Conservation (phyloP, 2,329 filamentous ascomycete species). For the Clarireedia paspali region DNA sequence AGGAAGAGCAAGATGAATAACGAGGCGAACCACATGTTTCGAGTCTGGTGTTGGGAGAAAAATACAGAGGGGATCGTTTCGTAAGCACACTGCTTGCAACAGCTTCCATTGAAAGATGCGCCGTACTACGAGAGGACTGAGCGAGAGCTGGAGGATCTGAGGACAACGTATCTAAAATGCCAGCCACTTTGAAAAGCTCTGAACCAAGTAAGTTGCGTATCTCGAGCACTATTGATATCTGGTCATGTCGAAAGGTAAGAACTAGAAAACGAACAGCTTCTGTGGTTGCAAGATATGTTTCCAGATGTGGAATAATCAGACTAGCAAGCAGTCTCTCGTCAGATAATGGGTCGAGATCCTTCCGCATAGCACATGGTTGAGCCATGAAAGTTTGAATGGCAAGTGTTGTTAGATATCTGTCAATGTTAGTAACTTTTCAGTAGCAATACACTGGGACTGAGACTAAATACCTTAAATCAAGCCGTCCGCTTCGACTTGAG, state of each 20-base stretch:
- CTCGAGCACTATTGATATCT: conserved; percentile 48
- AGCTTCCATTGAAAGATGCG: conserved; percentile 13
- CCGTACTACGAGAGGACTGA: conserved; percentile 11
- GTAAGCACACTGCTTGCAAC: not conserved
- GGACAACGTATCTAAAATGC: conserved; percentile 36
- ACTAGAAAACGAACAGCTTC: conserved; percentile 47
- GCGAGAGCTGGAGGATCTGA: conserved; percentile 21
- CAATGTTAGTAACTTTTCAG: not conserved
- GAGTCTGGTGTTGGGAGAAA: not conserved
- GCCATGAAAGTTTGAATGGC: conserved; percentile 50
- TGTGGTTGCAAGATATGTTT: conserved; percentile 49
- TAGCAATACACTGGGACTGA: conserved; percentile 3
- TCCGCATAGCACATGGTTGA: conserved; percentile 41
- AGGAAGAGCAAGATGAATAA: conserved; percentile 22
- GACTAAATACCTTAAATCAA: conserved; percentile 48
- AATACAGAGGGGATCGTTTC: not conserved
- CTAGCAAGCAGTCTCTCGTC: conserved; percentile 48
- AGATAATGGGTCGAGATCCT: conserved; percentile 44
- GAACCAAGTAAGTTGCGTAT: conserved; percentile 49
- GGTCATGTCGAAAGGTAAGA: conserved; percentile 49
- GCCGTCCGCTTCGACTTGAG: conserved; percentile 42
- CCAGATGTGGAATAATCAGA: conserved; percentile 52
- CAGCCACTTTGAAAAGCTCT: conserved; percentile 50
- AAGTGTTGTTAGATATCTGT: conserved; percentile 51
- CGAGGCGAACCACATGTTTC: not conserved